Base-by-base conservation (phyloP, 176 grass and related monocot species). In the Cymbopogon citratus region DNA sequence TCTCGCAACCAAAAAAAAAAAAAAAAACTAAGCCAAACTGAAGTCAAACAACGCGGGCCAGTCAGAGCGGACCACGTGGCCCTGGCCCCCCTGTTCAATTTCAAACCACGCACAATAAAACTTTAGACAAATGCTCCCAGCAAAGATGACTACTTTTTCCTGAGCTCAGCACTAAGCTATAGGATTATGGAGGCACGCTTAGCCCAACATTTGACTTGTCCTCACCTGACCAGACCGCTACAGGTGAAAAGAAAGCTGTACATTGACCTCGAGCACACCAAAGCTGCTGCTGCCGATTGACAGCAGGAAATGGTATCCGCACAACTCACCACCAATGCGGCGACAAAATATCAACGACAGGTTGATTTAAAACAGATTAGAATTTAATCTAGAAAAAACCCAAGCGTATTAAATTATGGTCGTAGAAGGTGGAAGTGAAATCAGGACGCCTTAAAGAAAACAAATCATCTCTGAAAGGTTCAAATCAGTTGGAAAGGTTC, bases 251-350 rank as follows among this genome's bases (percentile, higher is more conserved):
- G 21, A 74, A 79, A 52, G 13, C 31, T 39, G 61, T 33, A 80
- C 75, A 79, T 87, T 90, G 88, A 90, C 84, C 80, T 83, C 61
- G 79, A 69, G 51, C 69, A 36, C 25, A 83, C 25, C 24, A 19
- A 52, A 83, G 29, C 39, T 49, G 66, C 40, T 49, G 66, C 40
- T 56, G 78, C 39, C 73, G 62, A 43, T 27, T 87, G 12, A 21
- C 74, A 38, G 60, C 74, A 36, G 48, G 69, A 78, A 66, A 78
- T 33, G 67, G 28, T 68, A 70, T 86, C 79, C 46, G 13, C 79
- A 49, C 73, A 24, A 21, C 23, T 74, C 48, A 61, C 29, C 46
- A 14, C 70, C 28, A 78, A 62, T 46, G 73, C 29, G 27, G 18
- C 13, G 60, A 39, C 63, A 35, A 75, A 69, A 81, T 35, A 69